phyloP scores from a whole-genome alignment of 805 yeast genomes.

The Wickerhamomyces hampshirensis region DNA sequence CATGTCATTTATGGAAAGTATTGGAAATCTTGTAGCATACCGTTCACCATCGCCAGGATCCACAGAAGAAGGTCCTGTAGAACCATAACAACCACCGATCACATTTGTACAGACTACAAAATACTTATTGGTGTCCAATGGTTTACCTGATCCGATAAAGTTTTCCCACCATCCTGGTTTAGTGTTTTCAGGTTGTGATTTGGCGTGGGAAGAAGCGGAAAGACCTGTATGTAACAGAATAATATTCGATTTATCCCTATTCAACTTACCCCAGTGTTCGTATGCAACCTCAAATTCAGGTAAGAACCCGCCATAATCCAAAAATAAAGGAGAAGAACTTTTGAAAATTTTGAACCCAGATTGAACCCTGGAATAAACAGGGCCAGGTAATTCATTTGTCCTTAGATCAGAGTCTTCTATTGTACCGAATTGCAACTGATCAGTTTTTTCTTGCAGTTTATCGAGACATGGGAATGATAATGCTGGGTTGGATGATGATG shows the following conservation, averaged over 20 bases:
- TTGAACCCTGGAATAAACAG: conserved; percentile 66
- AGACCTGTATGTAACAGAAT: conserved; percentile 84
- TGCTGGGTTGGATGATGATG: conserved; percentile 14
- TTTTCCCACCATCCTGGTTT: conserved; percentile 95
- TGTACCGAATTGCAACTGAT: conserved; percentile 16
- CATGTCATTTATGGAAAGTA: conserved; percentile 84
- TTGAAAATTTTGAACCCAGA: conserved; percentile 61
- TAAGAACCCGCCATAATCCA: conserved; percentile 79
- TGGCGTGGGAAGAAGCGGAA: conserved; percentile 92
- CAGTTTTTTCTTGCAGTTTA: conserved; percentile 55
- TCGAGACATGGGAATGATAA: conserved; percentile 79
- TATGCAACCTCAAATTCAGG: conserved; percentile 81
- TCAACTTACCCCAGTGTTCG: conserved; percentile 85
- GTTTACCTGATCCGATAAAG: conserved; percentile 78
- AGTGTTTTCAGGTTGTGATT: conserved; percentile 63
- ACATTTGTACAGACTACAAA: conserved; percentile 89
- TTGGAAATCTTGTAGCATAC: conserved; percentile 87
- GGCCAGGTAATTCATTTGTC: conserved; percentile 68
- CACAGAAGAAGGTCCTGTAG: conserved; percentile 84
- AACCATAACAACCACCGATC: conserved; percentile 91
- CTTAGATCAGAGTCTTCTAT: conserved; percentile 9
- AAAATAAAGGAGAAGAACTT: conserved; percentile 53
- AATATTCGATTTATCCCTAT: conserved; percentile 60
- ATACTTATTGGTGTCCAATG: conserved; percentile 75
- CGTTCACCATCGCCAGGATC: conserved; percentile 64